Base-by-base conservation (phyloP, 179 eudicot species). In the Beta macrorhiza region DNA sequence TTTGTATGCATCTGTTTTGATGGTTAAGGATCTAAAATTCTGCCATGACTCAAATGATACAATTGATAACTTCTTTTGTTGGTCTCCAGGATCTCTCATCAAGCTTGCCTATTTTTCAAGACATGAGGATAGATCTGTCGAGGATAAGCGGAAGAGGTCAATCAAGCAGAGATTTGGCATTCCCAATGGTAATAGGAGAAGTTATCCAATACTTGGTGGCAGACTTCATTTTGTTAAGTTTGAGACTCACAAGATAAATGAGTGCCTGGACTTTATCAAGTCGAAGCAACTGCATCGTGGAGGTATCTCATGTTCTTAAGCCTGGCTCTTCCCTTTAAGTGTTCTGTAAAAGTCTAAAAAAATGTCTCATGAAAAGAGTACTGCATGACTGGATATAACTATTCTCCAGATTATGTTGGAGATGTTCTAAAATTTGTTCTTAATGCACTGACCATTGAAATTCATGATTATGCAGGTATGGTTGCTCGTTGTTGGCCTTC, bases 141-240 rank as follows among this genome's bases (percentile, higher is more conserved):
- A 90, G 79, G 95, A 92, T 80, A 83, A 90, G 89, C 93, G 97
- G 85, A 91, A 88, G 79, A 90, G 84, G 86, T 88, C 91, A 67
- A 25, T 89, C 62, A 88, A 91, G 87, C 91, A 89, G 70, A 90
- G 85, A 83, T 85, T 92, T 81, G 92, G 94, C 45, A 84, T 89
- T 79, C 62, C 93, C 16, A 91, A 91, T 86, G 91, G 92, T 64
- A 91, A 71, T 77, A 88, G 97, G 83, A 88, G 94, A 84, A 90
- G 94, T 87, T 96, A 89, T 81, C 99, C 97, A 15, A 90, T 96
- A 86, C 99, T 96, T 84, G 99, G 99, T 42, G 99, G 99, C 49
- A 89, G 99, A 82, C 92, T 96, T 55, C 99, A 96, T 90, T 96
- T 96, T 87, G 98, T 96, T 13, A 96, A 96, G 85, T 96, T 96